phyloP scores from a whole-genome alignment of 345 rosid species.

The Psidium guajava region DNA sequence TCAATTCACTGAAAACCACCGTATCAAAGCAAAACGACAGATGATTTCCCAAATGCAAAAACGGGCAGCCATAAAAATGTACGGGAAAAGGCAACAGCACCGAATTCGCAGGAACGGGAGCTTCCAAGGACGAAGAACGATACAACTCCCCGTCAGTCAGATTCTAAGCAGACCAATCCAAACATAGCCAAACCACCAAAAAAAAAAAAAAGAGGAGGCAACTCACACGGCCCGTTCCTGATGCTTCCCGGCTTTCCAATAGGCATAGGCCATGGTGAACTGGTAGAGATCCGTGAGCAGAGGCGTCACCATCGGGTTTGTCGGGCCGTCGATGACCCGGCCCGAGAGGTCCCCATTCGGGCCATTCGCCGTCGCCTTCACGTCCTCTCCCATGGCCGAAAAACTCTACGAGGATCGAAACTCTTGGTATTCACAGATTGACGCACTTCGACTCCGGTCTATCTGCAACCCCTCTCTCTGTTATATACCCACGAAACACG shows the following conservation, averaged over 20 bases:
- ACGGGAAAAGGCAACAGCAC: background rate
- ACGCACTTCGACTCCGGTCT: background rate
- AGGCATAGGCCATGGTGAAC: conserved; percentile 97
- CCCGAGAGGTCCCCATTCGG: conserved; percentile 10
- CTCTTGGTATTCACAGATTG: background rate
- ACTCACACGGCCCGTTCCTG: conserved; percentile 74
- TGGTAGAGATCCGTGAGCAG: conserved; percentile 91
- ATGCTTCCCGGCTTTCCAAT: conserved; percentile 95
- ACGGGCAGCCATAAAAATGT: background rate
- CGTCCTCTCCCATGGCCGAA: background rate
- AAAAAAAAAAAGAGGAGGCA: background rate
- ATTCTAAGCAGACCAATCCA: background rate
- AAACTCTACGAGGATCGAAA: background rate
- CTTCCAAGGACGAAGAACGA: background rate
- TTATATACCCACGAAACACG: background rate
- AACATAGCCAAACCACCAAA: background rate
- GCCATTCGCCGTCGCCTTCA: conserved; percentile 22
- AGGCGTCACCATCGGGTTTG: conserved; percentile 97
- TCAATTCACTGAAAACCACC: background rate
- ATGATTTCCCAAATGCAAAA: background rate
- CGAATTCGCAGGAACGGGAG: background rate
- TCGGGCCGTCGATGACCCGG: conserved; percentile 44
- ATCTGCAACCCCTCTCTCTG: background rate
- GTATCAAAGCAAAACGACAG: background rate
- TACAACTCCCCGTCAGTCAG: background rate